Evolutionary conservation across 768 basidiomycete genomes (phyloP), one percentile per base, ranked within the genome.

Genomic region (Hericium rajendrae): DNA sequence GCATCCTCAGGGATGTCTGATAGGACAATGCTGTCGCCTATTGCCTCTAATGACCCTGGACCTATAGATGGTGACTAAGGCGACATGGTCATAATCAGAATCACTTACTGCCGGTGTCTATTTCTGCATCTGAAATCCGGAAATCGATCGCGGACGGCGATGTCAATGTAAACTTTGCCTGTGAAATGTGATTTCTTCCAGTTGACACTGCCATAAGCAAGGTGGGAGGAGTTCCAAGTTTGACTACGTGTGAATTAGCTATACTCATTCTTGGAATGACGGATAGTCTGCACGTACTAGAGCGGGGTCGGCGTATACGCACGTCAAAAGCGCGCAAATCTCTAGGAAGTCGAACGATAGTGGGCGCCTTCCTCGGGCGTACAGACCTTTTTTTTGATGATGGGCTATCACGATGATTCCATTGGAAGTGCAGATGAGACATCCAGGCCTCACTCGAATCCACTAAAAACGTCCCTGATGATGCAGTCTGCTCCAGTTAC

Each of bases 371-470:
- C 70, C 70, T 51, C 61, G 69, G 54, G 56, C 56, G 58, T 24
- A 56, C 38, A 48, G 59, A 53, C 54, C 59, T 59, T 60, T 63
- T 59, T 54, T 39, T 55, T 8, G 63, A 51, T 26, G 67, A 63
- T n/a, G 65, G 39, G 10, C 65, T 43, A 61, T 74, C 74, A 56
- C 77, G 73, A 64, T 83, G 73, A 41, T 73, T 74, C 78, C 84
- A 87, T 65, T 88, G 84, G 48, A 94, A 75, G 49, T 78, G 72
- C 15, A 94, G 74, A 32, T 76, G 78, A 3, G 84, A 78, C 57
- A 88, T 71, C 15, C 78, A 80, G 22, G 88, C 74, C 69, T 91
- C 85, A 15, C 79, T 86, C 38, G 76, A 75, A 38, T 91, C 86
- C 24, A 88, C 73, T 2, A 82, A 63, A 65, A 86, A 91, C 1